phyloP scores from a whole-genome alignment of 768 basidiomycete genomes.

The Rhizopogon rudus region DNA sequence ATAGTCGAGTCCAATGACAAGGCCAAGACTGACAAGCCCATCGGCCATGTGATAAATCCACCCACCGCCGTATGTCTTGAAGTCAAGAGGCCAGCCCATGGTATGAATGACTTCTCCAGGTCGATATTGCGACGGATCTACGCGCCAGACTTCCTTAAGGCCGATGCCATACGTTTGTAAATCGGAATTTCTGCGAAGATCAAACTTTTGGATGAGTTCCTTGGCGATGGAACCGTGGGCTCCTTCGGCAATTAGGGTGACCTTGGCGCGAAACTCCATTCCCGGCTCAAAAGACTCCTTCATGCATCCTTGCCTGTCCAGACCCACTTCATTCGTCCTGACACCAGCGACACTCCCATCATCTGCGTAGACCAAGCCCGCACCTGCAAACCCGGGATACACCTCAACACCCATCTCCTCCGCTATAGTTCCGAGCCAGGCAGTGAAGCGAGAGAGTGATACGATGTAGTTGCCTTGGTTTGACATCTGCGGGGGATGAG shows the following conservation, averaged over 20 bases:
- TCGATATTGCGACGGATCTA: slow-evolving; percentile 55
- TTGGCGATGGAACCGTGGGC: slow-evolving; percentile 92
- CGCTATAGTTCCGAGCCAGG: slow-evolving; percentile 85
- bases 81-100: slow-evolving; percentile 89
- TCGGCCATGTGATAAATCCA: slow-evolving; percentile 96
- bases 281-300: slow-evolving; percentile 94
- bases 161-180: slow-evolving; percentile 96
- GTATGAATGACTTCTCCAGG: slow-evolving; percentile 86
- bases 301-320: slow-evolving; percentile 67
- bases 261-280: slow-evolving; percentile 91
- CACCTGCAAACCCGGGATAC: slow-evolving; percentile 96
- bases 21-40: slow-evolving; percentile 82
- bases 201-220: slow-evolving; percentile 66
- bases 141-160: slow-evolving; percentile 96
- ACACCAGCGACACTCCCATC: slow-evolving; percentile 56
- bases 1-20: slow-evolving; percentile 94
- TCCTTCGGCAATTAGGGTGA: slow-evolving; percentile 91
- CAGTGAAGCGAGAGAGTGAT: slow-evolving; percentile 82
- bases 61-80: slow-evolving; percentile 76
- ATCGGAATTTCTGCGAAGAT: slow-evolving; percentile 60
- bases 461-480: slow-evolving; percentile 93
- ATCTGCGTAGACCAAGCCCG: slow-evolving; percentile 67
- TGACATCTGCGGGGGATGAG: slow-evolving; percentile 95
- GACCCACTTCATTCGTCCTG: slow-evolving; percentile 89
- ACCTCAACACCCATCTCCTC: slow-evolving; percentile 89